Evolutionary conservation across 441 rosid species (phyloP).

Genomic region (Daphne laureola): DNA sequence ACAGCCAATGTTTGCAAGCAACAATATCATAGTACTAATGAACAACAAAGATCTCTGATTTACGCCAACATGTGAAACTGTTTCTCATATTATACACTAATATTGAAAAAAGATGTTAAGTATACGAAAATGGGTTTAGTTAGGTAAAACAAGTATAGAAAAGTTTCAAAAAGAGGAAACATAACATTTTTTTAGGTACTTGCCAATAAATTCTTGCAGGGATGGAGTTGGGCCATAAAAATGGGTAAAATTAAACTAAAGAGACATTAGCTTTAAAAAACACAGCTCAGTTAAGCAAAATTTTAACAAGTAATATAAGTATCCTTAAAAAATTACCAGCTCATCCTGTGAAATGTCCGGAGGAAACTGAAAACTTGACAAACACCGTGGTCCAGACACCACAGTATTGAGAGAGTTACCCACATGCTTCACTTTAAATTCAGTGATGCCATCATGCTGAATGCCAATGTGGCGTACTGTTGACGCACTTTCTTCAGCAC

Average conservation of each 20-base stretch:
- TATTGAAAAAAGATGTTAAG: neutral
- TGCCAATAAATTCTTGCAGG: neutral
- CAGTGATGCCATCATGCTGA: conserved; percentile 30
- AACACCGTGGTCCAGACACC: conserved; percentile 16
- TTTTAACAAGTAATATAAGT: neutral
- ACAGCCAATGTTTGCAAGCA: neutral
- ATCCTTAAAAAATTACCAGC: conserved; percentile 21
- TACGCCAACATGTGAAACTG: neutral
- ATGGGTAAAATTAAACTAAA: too few species aligned
- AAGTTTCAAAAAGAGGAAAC: neutral
- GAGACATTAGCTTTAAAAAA: neutral
- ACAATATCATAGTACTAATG: neutral
- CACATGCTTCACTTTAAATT: conserved; percentile 12
- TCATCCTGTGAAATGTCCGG: conserved; percentile 18
- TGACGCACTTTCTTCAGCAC: conserved; percentile 35
- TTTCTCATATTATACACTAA: neutral
- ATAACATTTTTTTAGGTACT: neutral
- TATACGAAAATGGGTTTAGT: neutral
- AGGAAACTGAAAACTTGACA: conserved; percentile 19
- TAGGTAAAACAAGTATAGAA: neutral
- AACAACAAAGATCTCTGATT: neutral
- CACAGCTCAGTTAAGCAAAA: neutral
- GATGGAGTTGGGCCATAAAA: too few species aligned
- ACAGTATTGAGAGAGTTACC: conserved; percentile 10
- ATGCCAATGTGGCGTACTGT: conserved; percentile 28